Base-by-base conservation (phyloP, 768 basidiomycete species). In the Phylloporus sp. region DNA sequence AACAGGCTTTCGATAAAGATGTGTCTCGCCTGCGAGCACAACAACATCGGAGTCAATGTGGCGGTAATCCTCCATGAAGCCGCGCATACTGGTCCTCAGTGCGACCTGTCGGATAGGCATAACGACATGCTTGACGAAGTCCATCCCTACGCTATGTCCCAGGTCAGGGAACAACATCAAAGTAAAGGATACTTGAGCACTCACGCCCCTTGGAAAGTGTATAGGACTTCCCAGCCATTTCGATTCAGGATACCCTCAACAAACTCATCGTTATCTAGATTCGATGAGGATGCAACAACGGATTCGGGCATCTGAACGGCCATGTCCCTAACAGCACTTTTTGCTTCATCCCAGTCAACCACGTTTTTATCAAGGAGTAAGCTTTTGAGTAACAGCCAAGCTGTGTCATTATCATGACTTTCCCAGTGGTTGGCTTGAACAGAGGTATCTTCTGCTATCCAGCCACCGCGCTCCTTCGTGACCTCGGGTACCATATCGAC, bases 121-220 rank as follows among this genome's bases (percentile, higher is more conserved):
- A 1, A 70, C 68, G 28, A 76, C 71, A 23, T 70, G 68, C 50
- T 75, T 74, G 24, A 72, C 64, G 28, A 63, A 71, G 34, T 73
- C 75, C 72, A 72, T 70, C 27, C 72, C 70, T 13, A 60, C 60
- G 22, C 72, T 73, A 22, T n/a, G 4, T 23, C 24, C 22, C 42
- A 26, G 12, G 28, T 72, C 34, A 55, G 16, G 48, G 46, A 41
- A 64, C 35, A 26, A 13, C 39, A 2, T 22, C 24, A 10, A 12
- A 13, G n/a, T 4, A 38, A 24, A 55, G 28, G 13, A 26, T 20
- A 8, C n/a, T 20, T 3, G n/a, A 39, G 43, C 22, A 69, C 75
- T 64, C 52, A 76, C 76, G 66, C 64, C 38, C 73, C 69, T 26
- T 65, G 53, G 57, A 70, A 76, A 27, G 74, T 76, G 50, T 73